These are phyloP conservation scores for Paraglomus brasilianum DNA, from an alignment of 192 early-diverging fungal species.

Conservation along the genomic window DNA sequence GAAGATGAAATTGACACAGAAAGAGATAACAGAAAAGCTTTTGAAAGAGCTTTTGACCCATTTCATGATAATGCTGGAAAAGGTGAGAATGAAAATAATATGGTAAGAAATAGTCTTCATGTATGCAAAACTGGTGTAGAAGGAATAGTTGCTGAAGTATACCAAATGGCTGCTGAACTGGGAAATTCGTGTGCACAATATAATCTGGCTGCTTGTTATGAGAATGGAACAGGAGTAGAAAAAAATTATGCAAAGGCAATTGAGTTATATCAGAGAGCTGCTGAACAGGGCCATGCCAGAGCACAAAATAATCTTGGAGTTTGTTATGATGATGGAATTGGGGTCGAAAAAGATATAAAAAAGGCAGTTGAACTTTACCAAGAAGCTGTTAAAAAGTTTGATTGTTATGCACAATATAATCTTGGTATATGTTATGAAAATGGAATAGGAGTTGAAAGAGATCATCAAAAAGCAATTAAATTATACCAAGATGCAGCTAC, in stretches of 20 bases:
- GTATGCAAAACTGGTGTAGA: too few species aligned
- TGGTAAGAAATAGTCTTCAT: too few species aligned
- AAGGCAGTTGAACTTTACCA: slow-evolving; percentile 64
- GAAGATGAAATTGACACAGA: too few species aligned
- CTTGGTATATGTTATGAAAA: slow-evolving; percentile 83
- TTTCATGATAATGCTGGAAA: too few species aligned
- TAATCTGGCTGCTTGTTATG: slow-evolving; percentile 79
- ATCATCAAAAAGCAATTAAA: slow-evolving; percentile 48
- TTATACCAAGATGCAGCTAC: slow-evolving; percentile 66
- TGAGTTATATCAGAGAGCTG: slow-evolving; percentile 54
- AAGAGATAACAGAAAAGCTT: too few species aligned
- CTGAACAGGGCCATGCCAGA: slow-evolving; percentile 53
- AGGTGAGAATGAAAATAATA: too few species aligned
- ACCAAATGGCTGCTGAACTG: slow-evolving; percentile 57
- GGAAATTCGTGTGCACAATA: slow-evolving; percentile 58
- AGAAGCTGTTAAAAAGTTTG: slow-evolving; percentile 61
- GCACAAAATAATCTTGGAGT: slow-evolving; percentile 57
- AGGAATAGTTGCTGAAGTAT: slow-evolving; percentile 56
- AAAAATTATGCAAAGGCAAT: slow-evolving; percentile 67
- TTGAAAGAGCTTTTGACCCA: too few species aligned
- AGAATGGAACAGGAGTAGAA: slow-evolving; percentile 67
- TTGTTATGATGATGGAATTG: slow-evolving; percentile 61
- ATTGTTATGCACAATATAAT: slow-evolving; percentile 76
- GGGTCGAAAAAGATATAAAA: slow-evolving; percentile 46
- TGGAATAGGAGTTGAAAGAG: slow-evolving; percentile 62